Percentiles rank a stretch among this genome's conserved stretches.
Evolutionary conservation across 2,329 filamentous ascomycete genomes (phyloP).

Genomic region (Sarocladium strictum): DNA sequence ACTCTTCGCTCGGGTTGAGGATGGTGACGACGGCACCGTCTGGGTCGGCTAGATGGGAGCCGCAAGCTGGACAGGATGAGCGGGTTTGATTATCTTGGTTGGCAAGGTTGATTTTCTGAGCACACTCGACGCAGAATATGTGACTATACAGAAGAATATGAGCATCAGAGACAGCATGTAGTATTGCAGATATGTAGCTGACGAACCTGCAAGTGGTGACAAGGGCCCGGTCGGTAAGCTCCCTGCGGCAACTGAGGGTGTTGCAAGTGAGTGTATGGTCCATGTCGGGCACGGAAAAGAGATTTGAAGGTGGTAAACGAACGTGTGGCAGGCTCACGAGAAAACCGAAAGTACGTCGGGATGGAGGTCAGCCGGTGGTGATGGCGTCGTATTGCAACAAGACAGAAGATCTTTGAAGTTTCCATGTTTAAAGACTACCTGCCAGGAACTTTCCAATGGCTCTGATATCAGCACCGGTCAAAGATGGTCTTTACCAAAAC

Average conservation of each 20-base stretch:
- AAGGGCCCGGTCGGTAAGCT: conserved; percentile 65
- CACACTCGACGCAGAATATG: conserved; percentile 77
- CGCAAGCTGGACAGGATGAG: conserved; percentile 69
- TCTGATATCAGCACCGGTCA: no score
- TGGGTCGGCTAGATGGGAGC: conserved; percentile 57
- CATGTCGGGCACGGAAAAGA: conserved; percentile 41
- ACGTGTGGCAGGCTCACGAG: no score
- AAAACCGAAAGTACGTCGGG: no score
- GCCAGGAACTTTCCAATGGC: no score
- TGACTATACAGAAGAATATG: conserved; percentile 48
- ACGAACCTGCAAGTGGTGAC: conserved; percentile 81
- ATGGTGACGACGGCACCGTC: conserved; percentile 70
- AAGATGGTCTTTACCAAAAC: no score
- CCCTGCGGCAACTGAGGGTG: conserved; percentile 64
- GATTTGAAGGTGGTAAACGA: no score
- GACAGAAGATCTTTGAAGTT: no score
- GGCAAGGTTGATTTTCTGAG: conserved; percentile 57
- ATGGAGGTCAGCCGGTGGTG: no score
- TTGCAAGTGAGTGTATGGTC: conserved; percentile 76
- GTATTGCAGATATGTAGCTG: neutral
- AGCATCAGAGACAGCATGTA: neutral
- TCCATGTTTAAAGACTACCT: no score
- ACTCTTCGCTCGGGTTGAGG: conserved; percentile 78
- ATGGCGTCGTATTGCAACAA: no score
- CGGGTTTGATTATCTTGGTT: conserved; percentile 27